These are phyloP conservation scores for Pichia exigua DNA, from an alignment of 805 yeast species.

Conservation along the genomic window DNA sequence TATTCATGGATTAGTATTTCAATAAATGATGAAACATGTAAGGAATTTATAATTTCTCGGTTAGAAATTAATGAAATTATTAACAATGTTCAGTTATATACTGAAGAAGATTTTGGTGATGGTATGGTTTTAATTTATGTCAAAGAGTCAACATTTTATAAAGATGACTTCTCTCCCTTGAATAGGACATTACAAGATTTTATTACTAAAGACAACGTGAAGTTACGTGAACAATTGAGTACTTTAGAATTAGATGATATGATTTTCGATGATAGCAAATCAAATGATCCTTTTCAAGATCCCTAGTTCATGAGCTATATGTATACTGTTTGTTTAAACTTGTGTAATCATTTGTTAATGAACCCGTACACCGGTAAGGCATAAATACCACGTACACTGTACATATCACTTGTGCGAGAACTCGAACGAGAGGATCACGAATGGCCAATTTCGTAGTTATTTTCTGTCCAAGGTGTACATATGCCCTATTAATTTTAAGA, in stretches of 20 bases:
- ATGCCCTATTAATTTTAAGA: not conserved
- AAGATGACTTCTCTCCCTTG: conserved; percentile 8
- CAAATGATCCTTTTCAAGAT: not conserved
- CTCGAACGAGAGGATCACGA: not conserved
- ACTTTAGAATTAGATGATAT: not conserved
- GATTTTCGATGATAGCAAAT: not conserved
- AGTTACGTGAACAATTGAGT: conserved; percentile 11
- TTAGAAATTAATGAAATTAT: conserved; percentile 23
- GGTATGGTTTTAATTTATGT: conserved; percentile 31
- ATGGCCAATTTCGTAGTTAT: not conserved
- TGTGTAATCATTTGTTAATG: not conserved
- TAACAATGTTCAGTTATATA: conserved; percentile 14
- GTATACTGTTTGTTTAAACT: too few species aligned
- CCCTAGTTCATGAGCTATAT: too few species aligned
- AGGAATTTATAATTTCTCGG: conserved; percentile 17
- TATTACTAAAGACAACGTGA: conserved; percentile 25
- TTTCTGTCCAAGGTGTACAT: not conserved
- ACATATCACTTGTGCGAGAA: not conserved
- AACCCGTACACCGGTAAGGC: not conserved
- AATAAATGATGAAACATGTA: conserved; percentile 22
- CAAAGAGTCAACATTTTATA: conserved; percentile 20
- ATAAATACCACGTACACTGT: not conserved
- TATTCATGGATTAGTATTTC: conserved; percentile 27
- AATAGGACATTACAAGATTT: conserved; percentile 25
- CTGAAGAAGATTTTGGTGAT: conserved; percentile 22